Percentiles rank a stretch among this genome's conserved stretches.
phyloP scores from a whole-genome alignment of 2,329 filamentous ascomycete genomes.

The Fusarium albidum region DNA sequence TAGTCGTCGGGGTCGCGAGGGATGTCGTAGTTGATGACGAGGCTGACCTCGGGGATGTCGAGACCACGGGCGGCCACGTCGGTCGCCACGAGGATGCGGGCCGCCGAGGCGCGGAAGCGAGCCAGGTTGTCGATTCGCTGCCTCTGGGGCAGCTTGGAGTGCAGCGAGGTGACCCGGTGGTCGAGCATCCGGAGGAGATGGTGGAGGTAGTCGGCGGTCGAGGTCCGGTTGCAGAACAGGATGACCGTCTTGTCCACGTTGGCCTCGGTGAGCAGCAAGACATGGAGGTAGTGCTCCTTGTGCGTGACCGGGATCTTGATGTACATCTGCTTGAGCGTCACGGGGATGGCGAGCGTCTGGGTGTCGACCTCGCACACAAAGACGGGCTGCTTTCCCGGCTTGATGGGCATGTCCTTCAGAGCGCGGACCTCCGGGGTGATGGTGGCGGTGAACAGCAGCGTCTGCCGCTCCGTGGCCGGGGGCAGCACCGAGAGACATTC shows the following conservation, averaged over 20 bases:
- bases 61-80: conserved; percentile 94
- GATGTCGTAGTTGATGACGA: conserved; percentile 96
- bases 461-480: conserved; percentile 81
- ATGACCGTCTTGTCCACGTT: conserved; percentile 83
- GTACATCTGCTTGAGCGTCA: conserved; percentile 84
- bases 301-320: conserved; percentile 90
- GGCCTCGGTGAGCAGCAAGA: conserved; percentile 79
- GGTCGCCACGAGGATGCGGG: conserved; percentile 90
- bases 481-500: conserved; percentile 86
- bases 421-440: conserved; percentile 92
- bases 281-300: conserved; percentile 93
- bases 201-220: conserved; percentile 88
- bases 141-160: conserved; percentile 85
- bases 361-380: conserved; percentile 92
- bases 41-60: conserved; percentile 89
- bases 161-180: conserved; percentile 90
- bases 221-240: conserved; percentile 92
- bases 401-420: conserved; percentile 78
- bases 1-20: conserved; percentile 98
- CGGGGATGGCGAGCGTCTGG: conserved; percentile 76
- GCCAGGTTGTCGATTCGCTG: conserved; percentile 88
- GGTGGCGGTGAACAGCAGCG: conserved; percentile 94
- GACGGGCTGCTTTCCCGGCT: conserved; percentile 75
- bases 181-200: conserved; percentile 85
- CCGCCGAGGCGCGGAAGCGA: conserved; percentile 88